phyloP scores from a whole-genome alignment of 2,329 filamentous ascomycete species.

The Scopulariopsis brevicaulis region DNA sequence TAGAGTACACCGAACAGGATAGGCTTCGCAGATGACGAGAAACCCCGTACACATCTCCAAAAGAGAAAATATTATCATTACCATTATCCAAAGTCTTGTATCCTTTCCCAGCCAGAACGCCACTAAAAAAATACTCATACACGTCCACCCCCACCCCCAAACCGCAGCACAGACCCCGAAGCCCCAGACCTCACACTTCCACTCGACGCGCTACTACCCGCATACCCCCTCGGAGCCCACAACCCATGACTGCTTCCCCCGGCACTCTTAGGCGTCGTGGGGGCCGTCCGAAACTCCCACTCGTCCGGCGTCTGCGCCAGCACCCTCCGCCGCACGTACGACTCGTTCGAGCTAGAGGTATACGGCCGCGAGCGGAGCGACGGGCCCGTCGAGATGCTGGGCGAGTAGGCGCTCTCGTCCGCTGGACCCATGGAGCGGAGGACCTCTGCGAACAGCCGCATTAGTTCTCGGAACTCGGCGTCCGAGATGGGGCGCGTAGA shows the following conservation, averaged over 20 bases:
- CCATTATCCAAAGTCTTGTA: background rate
- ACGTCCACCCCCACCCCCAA: constrained; percentile 19
- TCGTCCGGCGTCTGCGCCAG: constrained; percentile 24
- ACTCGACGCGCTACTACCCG: constrained; percentile 23
- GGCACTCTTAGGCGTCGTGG: constrained; percentile 38
- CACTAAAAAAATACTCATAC: background rate
- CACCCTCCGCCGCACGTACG: constrained; percentile 17
- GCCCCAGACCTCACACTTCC: constrained; percentile 25
- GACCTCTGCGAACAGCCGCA: constrained; percentile 75
- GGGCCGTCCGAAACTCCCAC: constrained; percentile 33
- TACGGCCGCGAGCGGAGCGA: constrained; percentile 13
- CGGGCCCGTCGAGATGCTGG: background rate
- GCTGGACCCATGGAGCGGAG: constrained; percentile 63
- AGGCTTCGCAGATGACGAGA: no score
- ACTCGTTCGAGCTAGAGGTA: constrained; percentile 16
- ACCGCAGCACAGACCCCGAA: constrained; percentile 34
- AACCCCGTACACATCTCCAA: background rate
- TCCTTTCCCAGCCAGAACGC: background rate
- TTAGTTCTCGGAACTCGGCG: constrained; percentile 61
- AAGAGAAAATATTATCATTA: background rate
- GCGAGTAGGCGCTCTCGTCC: constrained; percentile 19
- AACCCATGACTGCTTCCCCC: constrained; percentile 26
- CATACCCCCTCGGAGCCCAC: constrained; percentile 28
- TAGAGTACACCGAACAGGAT: no score
- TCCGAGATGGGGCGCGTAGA: constrained; percentile 59